Base-by-base conservation (phyloP, 1,284 basidiomycete species). In the Rhizopogon parksii region DNA sequence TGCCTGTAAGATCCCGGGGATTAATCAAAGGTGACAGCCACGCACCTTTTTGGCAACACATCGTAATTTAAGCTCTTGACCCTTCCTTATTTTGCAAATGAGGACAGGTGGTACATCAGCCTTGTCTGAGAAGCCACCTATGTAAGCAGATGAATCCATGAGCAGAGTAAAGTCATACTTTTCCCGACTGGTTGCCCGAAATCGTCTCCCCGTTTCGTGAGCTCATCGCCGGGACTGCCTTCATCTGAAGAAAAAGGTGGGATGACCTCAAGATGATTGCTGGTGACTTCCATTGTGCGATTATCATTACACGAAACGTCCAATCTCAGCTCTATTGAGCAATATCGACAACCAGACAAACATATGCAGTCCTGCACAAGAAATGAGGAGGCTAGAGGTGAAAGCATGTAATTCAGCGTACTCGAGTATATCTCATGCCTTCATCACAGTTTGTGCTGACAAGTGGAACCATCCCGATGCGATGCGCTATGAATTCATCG, bases 401-500 rank as follows among this genome's bases (percentile, higher is more conserved):
- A 21, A 40, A 49, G 52, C 42, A 19, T 8, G 14, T 5, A 21
- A 45, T 8, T 15, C 7, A n/a, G 71, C 81, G 40, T 58, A 87
- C 91, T 66, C 87, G 75, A 49, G 84, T 87, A 60, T 88, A 91
- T 56, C 89, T 82, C 64, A 94, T 84, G 14, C 84, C 87, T 62
- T 91, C 86, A 51, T 90, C 88, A 57, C 90, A 94, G 56, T 85
- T 86, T 40, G 80, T 75, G 66, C 91, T 95, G 43, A 90, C 76
- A 17, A 99, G 74, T 6, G 96, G 96, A 19, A 99, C 79, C 82
- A 98, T 87, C 19, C 96, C 96, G 21, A 99, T 75, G 40, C 96
- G 82, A 69, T 99, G 96, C 0, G 94, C 91, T 55, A 99, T 86
- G 73, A 96, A 96, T 72, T 99, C 96, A 70, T 99, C 96, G 1